Evolutionary conservation across 495 filamentous ascomycete genomes (phyloP), one percentile per base, ranked within the genome.

Genomic region (Penicillium coprophilum): DNA sequence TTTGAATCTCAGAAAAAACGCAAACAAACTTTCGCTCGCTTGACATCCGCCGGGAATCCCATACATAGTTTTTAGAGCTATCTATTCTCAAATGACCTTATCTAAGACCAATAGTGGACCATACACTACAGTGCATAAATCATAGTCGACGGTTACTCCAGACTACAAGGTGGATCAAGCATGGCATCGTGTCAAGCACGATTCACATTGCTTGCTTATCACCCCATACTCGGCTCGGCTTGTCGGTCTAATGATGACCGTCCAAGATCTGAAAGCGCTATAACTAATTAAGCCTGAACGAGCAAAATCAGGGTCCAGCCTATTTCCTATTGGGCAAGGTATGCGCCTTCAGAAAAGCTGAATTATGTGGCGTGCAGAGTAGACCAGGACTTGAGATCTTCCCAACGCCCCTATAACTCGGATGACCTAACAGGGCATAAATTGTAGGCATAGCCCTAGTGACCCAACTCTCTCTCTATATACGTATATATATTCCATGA

Each of bases 361-460:
- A 78, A 46, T 68, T 5, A 24, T 24, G 24, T 3, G 24, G 24
- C 24, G 24, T 24, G 5, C 24, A 24, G 24, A 24, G 24, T 24
- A 3, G 24, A 24, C 2, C 24, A 5, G 24, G 24, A 5, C 24
- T 24, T 24, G 24, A 24, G 24, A 24, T 24, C 24, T 5, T 24
- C 5, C 5, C 24, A 24, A 24, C 24, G 24, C 5, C 24, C 24
- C 5, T 24, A 24, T 24, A 24, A 24, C 24, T 24, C 2, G 24
- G 24, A 5, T 24, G 24, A 24, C 24, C 24, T 3, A 5, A 24
- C 2, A 24, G 24, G 24, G 24, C 24, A 24, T 24, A 24, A 24
- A 24, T 24, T 24, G 24, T 2, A 5, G 24, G 24, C 24, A 24
- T 24, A 24, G 24, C 2, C 24, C 24, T 24, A 24, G 24, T 5